Base-by-base conservation (phyloP, 306 rosid genomes). In the Luffa acutangula region DNA sequence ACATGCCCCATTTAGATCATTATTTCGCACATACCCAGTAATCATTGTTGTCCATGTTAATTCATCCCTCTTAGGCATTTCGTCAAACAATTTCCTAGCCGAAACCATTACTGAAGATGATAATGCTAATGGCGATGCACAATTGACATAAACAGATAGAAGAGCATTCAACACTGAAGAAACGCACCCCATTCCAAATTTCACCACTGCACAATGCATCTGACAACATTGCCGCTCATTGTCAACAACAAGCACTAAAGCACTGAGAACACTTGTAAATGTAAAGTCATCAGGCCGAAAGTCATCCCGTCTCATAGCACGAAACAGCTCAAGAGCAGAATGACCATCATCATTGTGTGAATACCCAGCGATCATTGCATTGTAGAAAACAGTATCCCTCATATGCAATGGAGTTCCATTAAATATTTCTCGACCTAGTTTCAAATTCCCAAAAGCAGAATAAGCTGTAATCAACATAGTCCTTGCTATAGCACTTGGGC, bases 121-220 rank as follows among this genome's bases (percentile, higher is more conserved):
- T 69, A 62, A 52, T 15, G 36, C n/a, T 36, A 80, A 73, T 31
- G 74, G 74, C 3, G 83, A 80, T 7, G 64, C 52, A 80, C 83
- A 73, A 43, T 80, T 80, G 54, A 80, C 73, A 59, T 80, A 80
- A 42, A 80, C 79, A 33, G 62, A 73, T 3, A 80, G 31, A 34
- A 80, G 72, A 42, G 83, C 83, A 18, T 80, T 80, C 46, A 60
- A 80, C 51, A 80, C 79, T 14, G 70, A 34, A 1, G 79, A 58
- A 57, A 34, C 74, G 58, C 64, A 43, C 12, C 74, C 63, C 13
- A 77, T 33, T 69, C 83, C 83, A 9, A 52, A 45, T 63, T 80
- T 80, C 48, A 80, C 83, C 45, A 80, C 83, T 7, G 73, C 73
- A 80, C 74, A 57, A 56, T 80, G 83, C 75, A 80, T 58, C 39